Conservation (phyloP, 2,329 filamentous ascomycete genomes). For the Beauveria asiatica region DNA sequence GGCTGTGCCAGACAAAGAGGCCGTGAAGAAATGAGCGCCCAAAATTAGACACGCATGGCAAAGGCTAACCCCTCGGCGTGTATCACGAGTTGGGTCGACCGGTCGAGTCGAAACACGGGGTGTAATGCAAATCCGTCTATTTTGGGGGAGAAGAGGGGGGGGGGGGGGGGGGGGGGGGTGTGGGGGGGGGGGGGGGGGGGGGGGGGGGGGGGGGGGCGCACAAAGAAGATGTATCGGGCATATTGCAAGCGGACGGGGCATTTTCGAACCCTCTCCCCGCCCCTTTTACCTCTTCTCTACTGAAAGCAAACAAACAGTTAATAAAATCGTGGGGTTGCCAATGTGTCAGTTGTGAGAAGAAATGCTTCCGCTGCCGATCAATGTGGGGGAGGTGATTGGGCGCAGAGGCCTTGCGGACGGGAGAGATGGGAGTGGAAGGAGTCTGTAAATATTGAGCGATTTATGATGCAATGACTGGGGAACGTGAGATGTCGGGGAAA, state of each 20-base stretch:
- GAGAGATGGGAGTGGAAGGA: too few species aligned
- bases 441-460: too few species aligned
- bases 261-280: background rate
- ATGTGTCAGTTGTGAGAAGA: background rate
- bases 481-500: too few species aligned
- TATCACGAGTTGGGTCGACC: background rate
- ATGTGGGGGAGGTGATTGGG: background rate
- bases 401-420: too few species aligned
- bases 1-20: background rate
- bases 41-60: background rate
- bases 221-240: background rate
- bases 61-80: background rate
- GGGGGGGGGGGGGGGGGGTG: background rate
- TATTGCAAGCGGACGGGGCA: background rate
- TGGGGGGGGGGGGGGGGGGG: background rate
- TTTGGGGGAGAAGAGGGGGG: background rate
- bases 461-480: too few species aligned
- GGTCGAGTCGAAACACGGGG: conserved; percentile 5
- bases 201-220: background rate
- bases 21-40: background rate
- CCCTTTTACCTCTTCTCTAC: background rate
- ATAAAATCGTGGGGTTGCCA: too few species aligned
- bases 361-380: background rate
- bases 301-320: too few species aligned
- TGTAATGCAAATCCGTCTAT: background rate